phyloP scores from a whole-genome alignment of 257 asterid genomes.

The Nicotiana otophora region DNA sequence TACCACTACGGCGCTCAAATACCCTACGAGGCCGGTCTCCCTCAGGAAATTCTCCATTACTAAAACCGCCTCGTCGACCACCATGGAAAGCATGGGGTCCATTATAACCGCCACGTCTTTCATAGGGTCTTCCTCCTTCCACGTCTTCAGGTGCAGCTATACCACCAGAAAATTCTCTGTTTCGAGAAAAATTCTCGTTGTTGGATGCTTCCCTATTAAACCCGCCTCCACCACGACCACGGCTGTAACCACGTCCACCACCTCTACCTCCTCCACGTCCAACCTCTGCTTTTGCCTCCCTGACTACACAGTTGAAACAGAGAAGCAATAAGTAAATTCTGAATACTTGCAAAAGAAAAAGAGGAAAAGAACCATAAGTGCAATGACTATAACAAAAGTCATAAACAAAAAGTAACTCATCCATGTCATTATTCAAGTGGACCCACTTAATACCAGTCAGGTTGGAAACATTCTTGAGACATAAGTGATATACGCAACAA shows the following conservation, averaged over 20 bases:
- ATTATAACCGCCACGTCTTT: constrained; percentile 64
- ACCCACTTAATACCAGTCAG: neutral
- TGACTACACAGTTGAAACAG: constrained; percentile 29
- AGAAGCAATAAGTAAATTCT: neutral
- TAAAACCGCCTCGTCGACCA: constrained; percentile 60
- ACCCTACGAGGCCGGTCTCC: constrained; percentile 65
- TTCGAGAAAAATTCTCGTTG: constrained; percentile 38
- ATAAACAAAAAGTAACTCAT: constrained; percentile 3
- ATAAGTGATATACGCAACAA: neutral
- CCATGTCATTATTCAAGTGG: neutral
- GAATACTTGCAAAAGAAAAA: neutral
- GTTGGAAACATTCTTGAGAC: neutral
- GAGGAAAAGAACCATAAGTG: neutral
- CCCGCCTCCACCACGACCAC: constrained; percentile 66
- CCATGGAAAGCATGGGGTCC: constrained; percentile 69
- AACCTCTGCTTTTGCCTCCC: constrained; percentile 55
- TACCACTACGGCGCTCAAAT: constrained; percentile 71
- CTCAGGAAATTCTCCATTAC: constrained; percentile 65
- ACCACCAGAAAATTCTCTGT: constrained; percentile 44
- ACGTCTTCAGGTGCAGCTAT: constrained; percentile 41
- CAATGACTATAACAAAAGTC: neutral
- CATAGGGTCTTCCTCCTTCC: constrained; percentile 45
- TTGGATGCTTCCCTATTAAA: constrained; percentile 43
- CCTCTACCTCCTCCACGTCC: constrained; percentile 56
- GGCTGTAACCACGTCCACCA: constrained; percentile 65